Evolutionary conservation across 1,139 yeast genomes (phyloP).

Genomic region (Geotrichum phurueaensis): DNA sequence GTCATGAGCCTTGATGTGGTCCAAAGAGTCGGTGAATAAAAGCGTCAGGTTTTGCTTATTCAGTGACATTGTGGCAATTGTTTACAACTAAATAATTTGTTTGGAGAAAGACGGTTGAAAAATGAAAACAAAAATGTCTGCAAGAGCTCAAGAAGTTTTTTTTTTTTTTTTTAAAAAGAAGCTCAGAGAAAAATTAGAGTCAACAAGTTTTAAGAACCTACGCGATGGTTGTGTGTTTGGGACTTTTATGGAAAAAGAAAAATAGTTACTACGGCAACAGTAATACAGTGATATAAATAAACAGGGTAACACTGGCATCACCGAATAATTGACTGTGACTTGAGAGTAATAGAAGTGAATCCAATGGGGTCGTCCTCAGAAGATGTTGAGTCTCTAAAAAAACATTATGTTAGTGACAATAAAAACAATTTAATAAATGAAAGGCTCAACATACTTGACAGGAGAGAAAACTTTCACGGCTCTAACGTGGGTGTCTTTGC

Average conservation of each 20-base stretch:
- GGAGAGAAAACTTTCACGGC: conserved; percentile 57
- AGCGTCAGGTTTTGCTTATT: conserved; percentile 11
- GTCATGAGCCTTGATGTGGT: conserved; percentile 19
- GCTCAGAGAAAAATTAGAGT: not conserved
- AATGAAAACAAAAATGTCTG: not conserved
- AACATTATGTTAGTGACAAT: not conserved
- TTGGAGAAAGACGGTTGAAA: not conserved
- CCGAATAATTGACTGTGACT: conserved; percentile 35
- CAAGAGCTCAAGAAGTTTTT: not conserved
- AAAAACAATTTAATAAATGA: not conserved
- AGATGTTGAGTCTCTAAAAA: conserved; percentile 22
- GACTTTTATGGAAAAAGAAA: no score
- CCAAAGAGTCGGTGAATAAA: conserved; percentile 19
- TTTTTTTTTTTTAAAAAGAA: not conserved
- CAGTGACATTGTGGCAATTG: conserved; percentile 3
- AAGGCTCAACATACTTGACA: conserved; percentile 22
- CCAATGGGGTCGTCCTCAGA: conserved; percentile 28
- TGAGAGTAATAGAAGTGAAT: conserved; percentile 33
- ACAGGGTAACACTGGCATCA: conserved; percentile 15
- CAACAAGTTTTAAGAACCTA: not conserved
- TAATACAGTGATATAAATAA: not conserved
- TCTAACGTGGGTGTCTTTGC: conserved; percentile 89
- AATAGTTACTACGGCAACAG: not conserved
- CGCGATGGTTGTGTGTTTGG: not conserved
- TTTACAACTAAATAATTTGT: not conserved